Evolutionary conservation across 2,329 filamentous ascomycete genomes (phyloP), one percentile per base, ranked within the genome.

Genomic region (Alternaria sp.): DNA sequence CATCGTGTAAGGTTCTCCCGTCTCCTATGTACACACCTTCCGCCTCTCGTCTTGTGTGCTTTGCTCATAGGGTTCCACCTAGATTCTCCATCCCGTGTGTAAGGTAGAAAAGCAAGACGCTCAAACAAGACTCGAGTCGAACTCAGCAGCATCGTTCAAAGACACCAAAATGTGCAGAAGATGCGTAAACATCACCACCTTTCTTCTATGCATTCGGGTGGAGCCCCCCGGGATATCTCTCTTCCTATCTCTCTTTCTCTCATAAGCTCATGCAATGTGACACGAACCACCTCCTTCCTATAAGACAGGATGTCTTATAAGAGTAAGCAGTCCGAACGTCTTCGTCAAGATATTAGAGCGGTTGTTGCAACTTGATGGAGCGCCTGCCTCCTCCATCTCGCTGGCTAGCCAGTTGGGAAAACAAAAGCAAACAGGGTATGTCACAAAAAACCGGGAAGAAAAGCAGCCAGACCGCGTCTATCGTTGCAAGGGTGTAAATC

Each of bases 301-400:
- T 41, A 41, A 41, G 37, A 41, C 37, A 41, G n/a, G n/a, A 41
- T 3, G 37, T 41, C 37, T n/a, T 41, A 41, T 55, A 55, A 44
- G 6, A 62, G 5, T 56, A 55, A 59, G 55, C 30, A 15, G 37
- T 53, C 49, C 18, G 21, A 12, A 12, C 61, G 53, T 63, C 51
- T 45, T 55, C 55, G 50, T 43, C 70, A 61, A 41, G 64, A 62
- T 65, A 76, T 74, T 77, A 75, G 58, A 69, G 71, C 58, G 62
- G 66, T 71, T 67, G 14, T 37, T 66, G 62, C 63, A 73, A 71
- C 72, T 60, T 64, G 67, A 77, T 75, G 76, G 74, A 79, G 78
- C 77, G 76, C 78, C 78, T 78, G 74, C 74, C 75, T 78, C 78
- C 76, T 78, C 76, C 77, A 78, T 73, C 68, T 60, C n/a, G 55